phyloP scores from a whole-genome alignment of 176 grass and related monocot genomes.

The Hyparrhenia diplandra region DNA sequence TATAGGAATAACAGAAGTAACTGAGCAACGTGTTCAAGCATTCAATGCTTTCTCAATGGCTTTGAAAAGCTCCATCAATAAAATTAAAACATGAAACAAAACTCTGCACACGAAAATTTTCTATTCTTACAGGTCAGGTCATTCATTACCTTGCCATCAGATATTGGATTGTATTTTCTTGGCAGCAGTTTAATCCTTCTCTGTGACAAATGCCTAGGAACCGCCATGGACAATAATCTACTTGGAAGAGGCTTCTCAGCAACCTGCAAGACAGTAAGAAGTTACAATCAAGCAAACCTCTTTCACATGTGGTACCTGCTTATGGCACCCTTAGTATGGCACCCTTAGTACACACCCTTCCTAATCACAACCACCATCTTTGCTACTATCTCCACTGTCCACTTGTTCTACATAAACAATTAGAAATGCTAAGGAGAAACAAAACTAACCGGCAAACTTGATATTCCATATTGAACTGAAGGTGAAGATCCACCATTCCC shows the following conservation, averaged over 20 bases:
- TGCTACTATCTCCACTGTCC: not conserved
- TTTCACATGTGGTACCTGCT: not conserved
- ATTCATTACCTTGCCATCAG: slow-evolving; percentile 64
- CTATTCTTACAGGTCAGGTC: not conserved
- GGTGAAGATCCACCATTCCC: slow-evolving; percentile 71
- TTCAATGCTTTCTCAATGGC: slow-evolving; percentile 2
- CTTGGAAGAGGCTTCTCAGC: slow-evolving; percentile 65
- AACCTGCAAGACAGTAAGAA: slow-evolving; percentile 58
- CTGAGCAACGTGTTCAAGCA: not conserved
- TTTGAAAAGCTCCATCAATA: not conserved
- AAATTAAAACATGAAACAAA: too few relatives aligned
- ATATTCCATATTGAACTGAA: slow-evolving; percentile 96
- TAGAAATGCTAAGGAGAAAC: not conserved
- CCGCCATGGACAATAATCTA: slow-evolving; percentile 59
- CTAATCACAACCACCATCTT: not conserved
- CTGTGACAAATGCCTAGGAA: slow-evolving; percentile 82
- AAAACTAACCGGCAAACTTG: slow-evolving; percentile 77
- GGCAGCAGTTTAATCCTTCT: slow-evolving; percentile 83
- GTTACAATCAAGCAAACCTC: slow-evolving; percentile 6
- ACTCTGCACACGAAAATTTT: too few relatives aligned
- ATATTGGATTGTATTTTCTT: slow-evolving; percentile 69
- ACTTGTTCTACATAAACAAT: slow-evolving; percentile 8
- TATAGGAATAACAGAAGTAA: slow-evolving; percentile 22
- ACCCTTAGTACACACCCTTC: not conserved
- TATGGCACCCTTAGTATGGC: not conserved